phyloP scores from a whole-genome alignment of 352 stramenopile genomes.

The Phytopythium vexans region DNA sequence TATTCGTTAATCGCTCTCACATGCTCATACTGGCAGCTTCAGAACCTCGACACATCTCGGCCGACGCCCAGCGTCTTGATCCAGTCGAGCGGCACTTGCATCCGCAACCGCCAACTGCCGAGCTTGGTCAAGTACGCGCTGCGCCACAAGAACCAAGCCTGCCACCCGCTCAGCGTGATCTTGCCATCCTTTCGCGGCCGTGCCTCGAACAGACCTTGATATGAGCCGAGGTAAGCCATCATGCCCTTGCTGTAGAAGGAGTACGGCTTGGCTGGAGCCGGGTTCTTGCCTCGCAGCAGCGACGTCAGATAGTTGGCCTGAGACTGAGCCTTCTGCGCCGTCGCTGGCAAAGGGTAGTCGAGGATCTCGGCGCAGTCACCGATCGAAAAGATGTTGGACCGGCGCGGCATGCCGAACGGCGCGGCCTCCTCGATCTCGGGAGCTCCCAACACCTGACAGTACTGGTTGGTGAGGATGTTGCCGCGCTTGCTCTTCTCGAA shows the following conservation, averaged over 20 bases:
- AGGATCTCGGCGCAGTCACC: slow-evolving; percentile 92
- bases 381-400: slow-evolving; percentile 92
- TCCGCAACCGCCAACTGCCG: slow-evolving; percentile 89
- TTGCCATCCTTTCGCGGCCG: slow-evolving; percentile 39
- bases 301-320: slow-evolving; percentile 64
- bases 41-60: slow-evolving; percentile 95
- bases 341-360: slow-evolving; percentile 85
- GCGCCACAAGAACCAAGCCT: slow-evolving; percentile 92
- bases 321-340: slow-evolving; percentile 89
- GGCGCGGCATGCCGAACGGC: slow-evolving; percentile 60
- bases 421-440: slow-evolving; percentile 51
- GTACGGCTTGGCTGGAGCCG: slow-evolving; percentile 52
- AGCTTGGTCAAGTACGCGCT: slow-evolving; percentile 96
- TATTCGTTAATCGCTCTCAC: too few species aligned
- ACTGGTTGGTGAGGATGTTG: slow-evolving; percentile 83
- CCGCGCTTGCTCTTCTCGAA: slow-evolving; percentile 79
- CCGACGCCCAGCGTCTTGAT: slow-evolving; percentile 96
- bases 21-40: too few species aligned
- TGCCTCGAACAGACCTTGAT: slow-evolving; percentile 90
- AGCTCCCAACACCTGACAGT: slow-evolving; percentile 70
- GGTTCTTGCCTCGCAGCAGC: slow-evolving; percentile 55
- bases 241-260: slow-evolving; percentile 84
- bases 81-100: slow-evolving; percentile 97
- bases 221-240: slow-evolving; percentile 94
- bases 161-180: slow-evolving; percentile 78